phyloP scores from a whole-genome alignment of 2,329 filamentous ascomycete species.

The Fusarium sacchari region DNA sequence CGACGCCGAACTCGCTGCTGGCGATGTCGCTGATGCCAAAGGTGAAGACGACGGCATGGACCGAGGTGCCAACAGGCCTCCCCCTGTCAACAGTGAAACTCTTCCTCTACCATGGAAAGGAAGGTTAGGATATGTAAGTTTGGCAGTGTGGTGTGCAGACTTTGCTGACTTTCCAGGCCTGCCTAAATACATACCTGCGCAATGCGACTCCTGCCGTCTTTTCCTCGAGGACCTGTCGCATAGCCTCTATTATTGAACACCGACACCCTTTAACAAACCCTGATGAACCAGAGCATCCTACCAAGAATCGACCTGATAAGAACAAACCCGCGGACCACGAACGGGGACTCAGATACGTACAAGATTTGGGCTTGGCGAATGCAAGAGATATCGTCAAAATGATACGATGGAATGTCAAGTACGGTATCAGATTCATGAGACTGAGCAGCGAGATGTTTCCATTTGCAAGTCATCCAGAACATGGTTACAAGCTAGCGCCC shows the following conservation, averaged over 20 bases:
- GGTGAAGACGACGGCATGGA: slow-evolving; percentile 43
- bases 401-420: slow-evolving; percentile 90
- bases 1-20: slow-evolving; percentile 36
- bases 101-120: slow-evolving; percentile 92
- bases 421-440: slow-evolving; percentile 91
- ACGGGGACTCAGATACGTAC: slow-evolving; percentile 77
- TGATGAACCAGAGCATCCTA: slow-evolving; percentile 79
- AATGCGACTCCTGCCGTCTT: slow-evolving; percentile 85
- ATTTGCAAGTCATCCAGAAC: slow-evolving; percentile 87
- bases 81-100: slow-evolving; percentile 83
- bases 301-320: slow-evolving; percentile 87
- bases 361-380: slow-evolving; percentile 83
- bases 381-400: slow-evolving; percentile 86
- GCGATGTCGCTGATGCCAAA: slow-evolving; percentile 34
- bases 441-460: slow-evolving; percentile 97
- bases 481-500: slow-evolving; percentile 85
- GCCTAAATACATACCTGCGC: slow-evolving; percentile 91
- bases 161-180: slow-evolving; percentile 65
- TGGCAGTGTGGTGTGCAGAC: background rate
- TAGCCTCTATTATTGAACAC: slow-evolving; percentile 89
- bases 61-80: slow-evolving; percentile 65
- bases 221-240: slow-evolving; percentile 89
- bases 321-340: slow-evolving; percentile 71
- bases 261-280: slow-evolving; percentile 83
- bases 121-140: slow-evolving; percentile 82